Conservation (phyloP, 73 alveolate species). For the Urostyla sp. region DNA sequence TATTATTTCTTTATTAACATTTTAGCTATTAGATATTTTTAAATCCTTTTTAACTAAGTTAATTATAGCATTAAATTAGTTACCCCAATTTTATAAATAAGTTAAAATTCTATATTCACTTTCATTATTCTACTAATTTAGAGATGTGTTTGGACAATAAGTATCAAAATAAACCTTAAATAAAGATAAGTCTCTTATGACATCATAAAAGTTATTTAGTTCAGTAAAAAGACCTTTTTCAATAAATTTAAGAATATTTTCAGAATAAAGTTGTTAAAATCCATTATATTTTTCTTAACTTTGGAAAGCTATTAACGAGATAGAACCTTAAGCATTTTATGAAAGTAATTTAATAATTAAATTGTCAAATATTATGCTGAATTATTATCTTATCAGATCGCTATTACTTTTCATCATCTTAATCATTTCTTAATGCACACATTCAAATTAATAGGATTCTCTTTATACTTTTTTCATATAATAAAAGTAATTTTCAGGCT, state of each 20-base stretch:
- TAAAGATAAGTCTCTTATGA: conserved; percentile 12
- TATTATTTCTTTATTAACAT: too few species aligned
- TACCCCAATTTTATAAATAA: too few species aligned
- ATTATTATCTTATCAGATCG: not conserved
- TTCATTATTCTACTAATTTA: too few species aligned
- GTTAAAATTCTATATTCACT: too few species aligned
- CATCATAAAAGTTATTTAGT: not conserved
- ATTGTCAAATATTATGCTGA: not conserved
- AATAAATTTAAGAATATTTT: not conserved
- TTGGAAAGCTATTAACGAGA: not conserved
- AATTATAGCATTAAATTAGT: too few species aligned
- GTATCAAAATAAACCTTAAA: conserved; percentile 2
- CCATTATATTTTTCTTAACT: not conserved
- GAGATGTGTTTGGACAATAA: too few species aligned
- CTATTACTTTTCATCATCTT: conserved; percentile 14
- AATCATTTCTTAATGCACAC: not conserved
- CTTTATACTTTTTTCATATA: not conserved
- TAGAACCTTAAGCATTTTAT: conserved; percentile 15
- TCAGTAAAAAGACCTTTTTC: conserved; percentile 4
- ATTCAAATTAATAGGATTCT: conserved; percentile 6
- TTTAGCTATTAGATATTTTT: too few species aligned
- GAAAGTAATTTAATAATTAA: not conserved
- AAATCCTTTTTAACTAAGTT: too few species aligned
- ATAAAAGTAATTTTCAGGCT: not conserved
- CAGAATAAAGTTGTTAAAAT: not conserved